These are phyloP conservation scores for Lavandula angustifolia DNA, from an alignment of 257 asterid genomes.

Conservation along the genomic window DNA sequence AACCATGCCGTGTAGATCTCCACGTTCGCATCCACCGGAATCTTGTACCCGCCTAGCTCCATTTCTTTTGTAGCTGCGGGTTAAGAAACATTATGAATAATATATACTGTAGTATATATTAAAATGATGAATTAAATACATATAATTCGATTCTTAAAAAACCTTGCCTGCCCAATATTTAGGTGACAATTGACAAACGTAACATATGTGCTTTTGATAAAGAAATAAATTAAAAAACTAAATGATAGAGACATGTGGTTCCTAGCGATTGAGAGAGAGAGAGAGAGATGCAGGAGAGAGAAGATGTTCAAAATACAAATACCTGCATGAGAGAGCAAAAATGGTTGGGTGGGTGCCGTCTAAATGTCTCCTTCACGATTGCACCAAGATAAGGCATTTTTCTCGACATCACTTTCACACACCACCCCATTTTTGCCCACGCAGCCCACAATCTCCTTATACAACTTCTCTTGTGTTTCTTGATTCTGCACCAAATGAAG, in stretches of 20 bases:
- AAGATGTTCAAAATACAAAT: background rate
- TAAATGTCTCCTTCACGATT: slow-evolving; percentile 69
- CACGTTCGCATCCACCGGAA: slow-evolving; percentile 70
- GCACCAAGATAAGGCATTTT: slow-evolving; percentile 82
- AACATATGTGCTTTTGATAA: too few species aligned
- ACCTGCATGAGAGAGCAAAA: slow-evolving; percentile 86
- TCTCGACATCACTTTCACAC: slow-evolving; percentile 64
- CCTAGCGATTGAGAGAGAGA: too few species aligned
- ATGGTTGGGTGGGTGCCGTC: slow-evolving; percentile 91
- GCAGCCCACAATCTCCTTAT: slow-evolving; percentile 56
- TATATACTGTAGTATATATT: too few species aligned
- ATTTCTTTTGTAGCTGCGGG: slow-evolving; percentile 58
- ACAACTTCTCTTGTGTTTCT: slow-evolving; percentile 69
- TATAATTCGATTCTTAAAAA: too few species aligned
- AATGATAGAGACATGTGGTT: too few species aligned
- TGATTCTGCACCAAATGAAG: slow-evolving; percentile 68
- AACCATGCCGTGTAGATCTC: slow-evolving; percentile 93
- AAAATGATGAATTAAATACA: too few species aligned
- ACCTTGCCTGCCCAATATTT: too few species aligned
- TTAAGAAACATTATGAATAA: background rate
- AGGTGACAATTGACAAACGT: too few species aligned
- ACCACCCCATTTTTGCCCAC: slow-evolving; percentile 65
- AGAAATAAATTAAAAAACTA: too few species aligned
- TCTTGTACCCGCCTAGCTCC: slow-evolving; percentile 78
- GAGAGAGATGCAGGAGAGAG: background rate